Evolutionary conservation across 2,329 filamentous ascomycete genomes (phyloP), one percentile per base, ranked within the genome.

Genomic region (Penicillium sp.): DNA sequence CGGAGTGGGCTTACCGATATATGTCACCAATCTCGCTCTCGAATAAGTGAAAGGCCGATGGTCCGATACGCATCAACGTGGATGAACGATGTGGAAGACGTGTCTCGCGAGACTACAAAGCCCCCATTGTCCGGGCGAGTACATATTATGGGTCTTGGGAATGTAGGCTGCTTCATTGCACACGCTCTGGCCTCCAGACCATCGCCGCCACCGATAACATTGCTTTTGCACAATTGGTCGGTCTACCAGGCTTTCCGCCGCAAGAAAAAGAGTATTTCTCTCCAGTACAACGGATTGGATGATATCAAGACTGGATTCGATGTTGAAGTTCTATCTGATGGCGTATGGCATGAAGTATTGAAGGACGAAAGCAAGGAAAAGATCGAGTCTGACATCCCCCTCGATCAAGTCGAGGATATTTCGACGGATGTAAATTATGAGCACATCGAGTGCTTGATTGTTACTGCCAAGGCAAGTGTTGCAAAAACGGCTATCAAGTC

Each of bases 61-160:
- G 50, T 45, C 31, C 66, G 69, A 48, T 62, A 50, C 22, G 21
- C 62, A 22, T 68, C 72, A 43, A 68, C 68, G 47, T 71, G 67
- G 66, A 60, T 63, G 48, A 67, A 71, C 51, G 65, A 72, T 41
- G 55, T 53, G 24, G 59, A 68, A 13, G 65, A 70, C 27, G 37
- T 59, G 48, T 60, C 66, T 8, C 50, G 50, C 27, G 60, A 63
- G 13, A 54, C 62, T n/a, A 55, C 58, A 16, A 64, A 59, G 19
- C 58, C 57, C 33, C 62, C 63, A 33, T 55, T 74, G 39, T 72
- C 71, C 7, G 73, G 78, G 58, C 82, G 87, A 33, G 87, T 96
- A 59, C 86, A 95, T 68, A 82, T 97, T 48, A 77, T 96, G 3
- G 93, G 93, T 11, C 71, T 90, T 11, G 93, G 93, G 35, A 96